Evolutionary conservation across 352 stramenopile genomes (phyloP).

Genomic region (Plasmopara muralis): DNA sequence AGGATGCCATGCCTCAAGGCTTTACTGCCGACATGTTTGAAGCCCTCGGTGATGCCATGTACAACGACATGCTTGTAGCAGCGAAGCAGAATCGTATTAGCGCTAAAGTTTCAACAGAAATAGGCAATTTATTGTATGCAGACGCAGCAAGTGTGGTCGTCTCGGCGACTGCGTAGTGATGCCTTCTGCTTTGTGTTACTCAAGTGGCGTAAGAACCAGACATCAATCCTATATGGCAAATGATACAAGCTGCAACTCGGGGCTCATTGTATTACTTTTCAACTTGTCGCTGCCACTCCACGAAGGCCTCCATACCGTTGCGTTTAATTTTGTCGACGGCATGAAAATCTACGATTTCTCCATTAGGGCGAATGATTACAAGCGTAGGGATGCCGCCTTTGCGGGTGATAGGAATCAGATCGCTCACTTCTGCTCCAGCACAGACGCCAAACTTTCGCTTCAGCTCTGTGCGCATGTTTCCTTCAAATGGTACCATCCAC

Average conservation of each 20-base stretch:
- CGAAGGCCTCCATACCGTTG: conserved; percentile 38
- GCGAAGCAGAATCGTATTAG: conserved; percentile 41
- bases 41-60: conserved; percentile 56
- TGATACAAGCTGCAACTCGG: too few relatives aligned
- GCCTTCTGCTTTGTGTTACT: too few relatives aligned
- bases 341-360: conserved; percentile 62
- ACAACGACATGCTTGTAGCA: conserved; percentile 54
- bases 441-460: conserved; percentile 81
- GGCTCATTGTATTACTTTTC: too few relatives aligned
- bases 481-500: conserved; percentile 73
- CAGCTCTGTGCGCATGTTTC: conserved; percentile 48
- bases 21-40: conserved; percentile 71
- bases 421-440: conserved; percentile 51
- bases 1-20: conserved; percentile 45
- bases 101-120: conserved; percentile 37
- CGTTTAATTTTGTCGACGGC: conserved; percentile 53
- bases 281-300: conserved; percentile 26
- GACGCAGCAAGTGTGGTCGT: conserved; percentile 39
- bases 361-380: conserved; percentile 53
- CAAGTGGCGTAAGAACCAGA: too few relatives aligned
- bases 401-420: conserved; percentile 50
- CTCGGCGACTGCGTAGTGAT: conserved; percentile 31
- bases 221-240: too few relatives aligned
- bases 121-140: conserved; percentile 49
- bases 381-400: conserved; percentile 70